Evolutionary conservation across 73 alveolate genomes (phyloP).

Genomic region (Tetrahymena malaccensis): DNA sequence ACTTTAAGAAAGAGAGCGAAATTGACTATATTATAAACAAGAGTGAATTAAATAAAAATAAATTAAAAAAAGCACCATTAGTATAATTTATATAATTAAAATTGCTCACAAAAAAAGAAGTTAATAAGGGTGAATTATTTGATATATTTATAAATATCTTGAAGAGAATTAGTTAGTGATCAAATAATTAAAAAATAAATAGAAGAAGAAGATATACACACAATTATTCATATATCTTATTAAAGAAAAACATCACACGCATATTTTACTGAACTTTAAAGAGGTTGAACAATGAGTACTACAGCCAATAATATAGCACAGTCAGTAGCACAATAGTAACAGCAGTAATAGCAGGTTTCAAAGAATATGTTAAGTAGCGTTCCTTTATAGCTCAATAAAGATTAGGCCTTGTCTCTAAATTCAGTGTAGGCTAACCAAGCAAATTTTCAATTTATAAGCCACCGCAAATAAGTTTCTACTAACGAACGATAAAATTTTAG

Average conservation of each 20-base stretch:
- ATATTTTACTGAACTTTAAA: neutral
- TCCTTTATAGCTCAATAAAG: neutral
- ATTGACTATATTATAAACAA: neutral
- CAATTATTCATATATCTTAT: neutral
- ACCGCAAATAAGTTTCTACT: neutral
- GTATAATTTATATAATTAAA: neutral
- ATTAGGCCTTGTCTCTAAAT: neutral
- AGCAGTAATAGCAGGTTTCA: neutral
- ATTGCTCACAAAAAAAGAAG: neutral
- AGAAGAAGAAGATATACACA: neutral
- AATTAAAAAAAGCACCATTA: neutral
- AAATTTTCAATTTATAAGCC: neutral
- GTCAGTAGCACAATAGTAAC: neutral
- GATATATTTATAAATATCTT: neutral
- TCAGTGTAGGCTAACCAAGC: neutral
- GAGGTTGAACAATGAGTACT: neutral
- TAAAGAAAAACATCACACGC: neutral
- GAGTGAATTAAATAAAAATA: neutral
- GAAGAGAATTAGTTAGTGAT: neutral
- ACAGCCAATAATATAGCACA: neutral
- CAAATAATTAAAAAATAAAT: neutral
- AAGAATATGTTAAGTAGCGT: neutral
- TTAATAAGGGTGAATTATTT: neutral
- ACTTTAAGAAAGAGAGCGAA: neutral
- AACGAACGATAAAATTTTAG: neutral